These are phyloP conservation scores for Xylariaceae sp. DNA, from an alignment of 2,329 filamentous ascomycete species.

Conservation along the genomic window DNA sequence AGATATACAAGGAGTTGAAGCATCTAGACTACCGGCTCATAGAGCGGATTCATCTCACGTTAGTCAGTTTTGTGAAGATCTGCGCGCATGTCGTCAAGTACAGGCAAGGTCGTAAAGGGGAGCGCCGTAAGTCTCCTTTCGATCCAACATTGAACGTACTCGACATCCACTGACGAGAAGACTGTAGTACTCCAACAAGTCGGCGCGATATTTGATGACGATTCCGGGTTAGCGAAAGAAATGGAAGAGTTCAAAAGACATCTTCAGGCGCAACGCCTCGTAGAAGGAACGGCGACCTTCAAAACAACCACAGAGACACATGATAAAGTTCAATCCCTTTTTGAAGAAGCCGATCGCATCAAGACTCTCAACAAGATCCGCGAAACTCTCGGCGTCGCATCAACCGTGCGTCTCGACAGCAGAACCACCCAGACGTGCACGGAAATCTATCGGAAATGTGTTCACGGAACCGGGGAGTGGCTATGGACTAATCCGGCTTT, in stretches of 20 bases:
- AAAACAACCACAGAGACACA: slow-evolving; percentile 11
- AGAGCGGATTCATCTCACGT: slow-evolving; percentile 17
- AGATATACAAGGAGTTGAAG: slow-evolving; percentile 23
- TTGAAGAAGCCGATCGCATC: slow-evolving; percentile 16
- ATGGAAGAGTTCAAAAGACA: slow-evolving; percentile 19
- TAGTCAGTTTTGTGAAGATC: slow-evolving; percentile 26
- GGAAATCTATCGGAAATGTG: slow-evolving; percentile 12
- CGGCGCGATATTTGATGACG: slow-evolving; percentile 23
- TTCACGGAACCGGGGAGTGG: slow-evolving; percentile 13
- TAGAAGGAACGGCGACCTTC: slow-evolving; percentile 25
- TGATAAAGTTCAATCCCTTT: slow-evolving; percentile 16
- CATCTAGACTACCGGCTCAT: slow-evolving; percentile 16
- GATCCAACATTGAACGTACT: too few relatives aligned
- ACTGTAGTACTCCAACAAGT: slow-evolving; percentile 10
- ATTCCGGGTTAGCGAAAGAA: slow-evolving; percentile 18
- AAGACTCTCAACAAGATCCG: slow-evolving; percentile 21
- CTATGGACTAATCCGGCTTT: slow-evolving; percentile 16
- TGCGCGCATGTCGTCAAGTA: slow-evolving; percentile 29
- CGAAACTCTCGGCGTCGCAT: slow-evolving; percentile 14
- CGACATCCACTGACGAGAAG: too few relatives aligned
- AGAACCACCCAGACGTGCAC: slow-evolving; percentile 23
- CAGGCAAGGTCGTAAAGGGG: slow-evolving; percentile 20
- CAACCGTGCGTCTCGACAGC: slow-evolving; percentile 20
- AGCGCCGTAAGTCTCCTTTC: too few relatives aligned
- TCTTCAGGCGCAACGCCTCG: slow-evolving; percentile 18